These are phyloP conservation scores for Trichoderma sp. DNA, from an alignment of 2,329 filamentous ascomycete species.

Conservation along the genomic window DNA sequence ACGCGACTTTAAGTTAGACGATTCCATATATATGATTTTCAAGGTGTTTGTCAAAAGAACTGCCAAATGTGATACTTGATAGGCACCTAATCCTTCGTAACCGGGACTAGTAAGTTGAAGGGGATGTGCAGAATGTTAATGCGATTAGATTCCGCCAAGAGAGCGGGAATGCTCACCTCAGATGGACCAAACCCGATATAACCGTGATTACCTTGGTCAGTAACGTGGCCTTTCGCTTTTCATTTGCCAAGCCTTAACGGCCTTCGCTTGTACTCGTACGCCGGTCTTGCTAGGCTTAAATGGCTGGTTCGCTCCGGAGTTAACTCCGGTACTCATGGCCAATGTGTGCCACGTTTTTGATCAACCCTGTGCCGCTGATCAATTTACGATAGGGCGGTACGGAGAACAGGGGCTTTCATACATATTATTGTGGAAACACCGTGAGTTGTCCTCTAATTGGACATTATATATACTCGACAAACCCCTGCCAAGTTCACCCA, in stretches of 20 bases:
- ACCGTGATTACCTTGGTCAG: background rate
- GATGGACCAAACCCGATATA: background rate
- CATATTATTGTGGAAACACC: background rate
- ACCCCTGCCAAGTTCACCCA: background rate
- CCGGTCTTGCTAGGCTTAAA: background rate
- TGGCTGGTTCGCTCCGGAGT: background rate
- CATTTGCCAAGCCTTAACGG: background rate
- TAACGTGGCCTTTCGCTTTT: background rate
- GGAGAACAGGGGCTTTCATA: background rate
- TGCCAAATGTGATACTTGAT: background rate
- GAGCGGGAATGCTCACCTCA: background rate
- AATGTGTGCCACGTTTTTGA: background rate
- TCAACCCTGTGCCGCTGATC: background rate
- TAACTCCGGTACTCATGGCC: background rate
- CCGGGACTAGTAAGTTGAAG: background rate
- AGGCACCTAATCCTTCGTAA: background rate
- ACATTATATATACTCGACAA: background rate
- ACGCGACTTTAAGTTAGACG: background rate
- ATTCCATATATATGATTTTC: background rate
- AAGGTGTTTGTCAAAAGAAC: background rate
- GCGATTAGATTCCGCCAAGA: background rate
- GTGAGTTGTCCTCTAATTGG: background rate
- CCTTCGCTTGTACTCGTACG: background rate
- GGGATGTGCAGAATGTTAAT: background rate
- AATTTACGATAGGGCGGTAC: background rate